A percentile compares a stretch with the other conserved stretches of the same genome.
Conservation (phyloP, 2,329 filamentous ascomycete species). For the Aspergillus sp. region DNA sequence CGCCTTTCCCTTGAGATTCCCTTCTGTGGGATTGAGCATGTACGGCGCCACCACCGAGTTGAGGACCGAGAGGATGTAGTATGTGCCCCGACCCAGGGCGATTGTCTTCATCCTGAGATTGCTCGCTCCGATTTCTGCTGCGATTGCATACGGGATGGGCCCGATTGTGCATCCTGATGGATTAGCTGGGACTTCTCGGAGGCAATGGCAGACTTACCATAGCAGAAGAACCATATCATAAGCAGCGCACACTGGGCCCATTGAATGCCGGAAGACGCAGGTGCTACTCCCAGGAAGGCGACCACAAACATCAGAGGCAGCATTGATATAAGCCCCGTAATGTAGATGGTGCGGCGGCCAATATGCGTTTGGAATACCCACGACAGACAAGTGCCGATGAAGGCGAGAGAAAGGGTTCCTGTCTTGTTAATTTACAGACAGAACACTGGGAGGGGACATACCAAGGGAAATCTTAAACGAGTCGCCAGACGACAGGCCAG, state of each 20-base stretch:
- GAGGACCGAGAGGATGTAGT: constrained; percentile 11
- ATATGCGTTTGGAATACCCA: constrained; percentile 45
- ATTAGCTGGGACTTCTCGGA: constrained; percentile 46
- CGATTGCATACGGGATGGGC: constrained; percentile 50
- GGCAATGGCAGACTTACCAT: constrained; percentile 34
- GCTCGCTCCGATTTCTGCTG: constrained; percentile 20
- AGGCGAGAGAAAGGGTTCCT: constrained; percentile 59
- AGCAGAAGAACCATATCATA: constrained; percentile 22
- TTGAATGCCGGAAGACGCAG: constrained; percentile 25
- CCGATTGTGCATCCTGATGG: constrained; percentile 42
- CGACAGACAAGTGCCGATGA: constrained; percentile 51
- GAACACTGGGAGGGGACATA: constrained; percentile 18
- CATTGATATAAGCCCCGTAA: constrained; percentile 27
- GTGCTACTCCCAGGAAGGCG: constrained; percentile 21
- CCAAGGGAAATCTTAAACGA: background rate
- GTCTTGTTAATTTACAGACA: constrained; percentile 39
- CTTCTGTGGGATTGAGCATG: constrained; percentile 34
- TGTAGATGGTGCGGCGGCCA: constrained; percentile 42
- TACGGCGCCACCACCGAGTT: constrained; percentile 36
- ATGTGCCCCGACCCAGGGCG: background rate
- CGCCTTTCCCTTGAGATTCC: constrained; percentile 31
- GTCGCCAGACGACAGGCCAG: constrained; percentile 26
- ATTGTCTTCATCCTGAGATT: constrained; percentile 3
- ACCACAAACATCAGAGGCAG: constrained; percentile 25
- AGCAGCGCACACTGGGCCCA: constrained; percentile 47